Conservation (phyloP, 345 rosid genomes). For the Carallia brachiata region DNA sequence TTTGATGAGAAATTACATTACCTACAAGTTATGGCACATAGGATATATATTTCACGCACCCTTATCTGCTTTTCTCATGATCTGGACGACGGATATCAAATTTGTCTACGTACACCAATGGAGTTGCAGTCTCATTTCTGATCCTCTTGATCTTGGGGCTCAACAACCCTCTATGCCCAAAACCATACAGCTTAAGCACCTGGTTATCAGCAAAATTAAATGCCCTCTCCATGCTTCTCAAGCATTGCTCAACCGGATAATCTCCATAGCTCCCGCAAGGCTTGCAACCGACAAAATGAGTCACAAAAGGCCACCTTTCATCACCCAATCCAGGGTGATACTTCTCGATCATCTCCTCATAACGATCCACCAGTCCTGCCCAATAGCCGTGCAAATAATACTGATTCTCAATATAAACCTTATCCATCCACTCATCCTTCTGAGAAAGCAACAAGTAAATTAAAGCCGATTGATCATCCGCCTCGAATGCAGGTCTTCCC, state of each 20-base stretch:
- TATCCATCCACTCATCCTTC: conserved; percentile 84
- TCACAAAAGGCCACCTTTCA: conserved; percentile 96
- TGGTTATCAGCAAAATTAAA: conserved; percentile 94
- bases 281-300: conserved; percentile 94
- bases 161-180: conserved; percentile 83
- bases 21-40: conserved; percentile 45
- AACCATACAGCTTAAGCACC: conserved; percentile 82
- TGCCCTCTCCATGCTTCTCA: conserved; percentile 93
- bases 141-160: conserved; percentile 93
- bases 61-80: conserved; percentile 18
- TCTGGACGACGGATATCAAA: conserved; percentile 67
- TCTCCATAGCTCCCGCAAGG: conserved; percentile 98
- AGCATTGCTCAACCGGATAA: conserved; percentile 85
- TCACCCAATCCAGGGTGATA: conserved; percentile 94
- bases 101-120: conserved; percentile 65
- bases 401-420: conserved; percentile 83
- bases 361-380: conserved; percentile 87
- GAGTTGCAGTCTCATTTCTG: conserved; percentile 73
- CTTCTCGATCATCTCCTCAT: conserved; percentile 95
- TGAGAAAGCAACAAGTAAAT: conserved; percentile 78
- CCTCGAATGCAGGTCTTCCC: conserved; percentile 92
- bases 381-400: conserved; percentile 93
- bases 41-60: conserved; percentile 32
- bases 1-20: conserved; percentile 33
- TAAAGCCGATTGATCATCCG: conserved; percentile 94